Base-by-base conservation (phyloP, 2,329 filamentous ascomycete genomes). In the Colletotrichum gloeosporioides region DNA sequence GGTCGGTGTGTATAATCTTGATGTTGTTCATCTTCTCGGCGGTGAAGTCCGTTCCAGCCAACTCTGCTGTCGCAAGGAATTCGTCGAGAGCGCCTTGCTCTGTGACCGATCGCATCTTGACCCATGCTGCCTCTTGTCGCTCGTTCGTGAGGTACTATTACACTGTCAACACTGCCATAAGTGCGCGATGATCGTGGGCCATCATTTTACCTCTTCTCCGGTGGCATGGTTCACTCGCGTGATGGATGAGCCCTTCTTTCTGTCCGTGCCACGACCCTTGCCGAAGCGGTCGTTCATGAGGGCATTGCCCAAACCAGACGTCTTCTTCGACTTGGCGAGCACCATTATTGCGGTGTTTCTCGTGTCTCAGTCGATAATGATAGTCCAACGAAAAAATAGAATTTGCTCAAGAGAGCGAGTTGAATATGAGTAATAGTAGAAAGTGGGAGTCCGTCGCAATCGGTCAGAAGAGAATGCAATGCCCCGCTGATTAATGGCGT, bases 221-320 rank as follows among this genome's bases (percentile, higher is more conserved):
- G 95, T 95, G 31, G 92, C 89, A 81, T 96, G 92, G 84, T 96
- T 93, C 78, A 95, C 94, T 82, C 95, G 92, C 29, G 89, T 90
- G 76, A 92, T 88, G 66, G 86, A 88, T 1, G 85, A 84, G 7
- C 83, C 91, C 83, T 94, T 94, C 86, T 95, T 96, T 84, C 96
- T 93, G 84, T 96, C 94, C 68, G 90, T 84, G 79, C 95, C 95
- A 86, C 98, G 98, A 82, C 95, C 95, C 87, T 97, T 98, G 83
- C 96, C 95, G 86, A 99, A 98, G 75, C 96, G 94, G 87, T 99
- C 97, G 85, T 99, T 99, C 97, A 99, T 99, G 84, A 99, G 92
- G 87, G 94, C 93, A 88, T 98, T 98, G 84, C 97, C 97, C 87
- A 99, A 93, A 85, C 97, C 97, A 82, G 98, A 95, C 82, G 93